Base-by-base conservation (phyloP, 805 yeast genomes). In the Pichia membranifaciens region DNA sequence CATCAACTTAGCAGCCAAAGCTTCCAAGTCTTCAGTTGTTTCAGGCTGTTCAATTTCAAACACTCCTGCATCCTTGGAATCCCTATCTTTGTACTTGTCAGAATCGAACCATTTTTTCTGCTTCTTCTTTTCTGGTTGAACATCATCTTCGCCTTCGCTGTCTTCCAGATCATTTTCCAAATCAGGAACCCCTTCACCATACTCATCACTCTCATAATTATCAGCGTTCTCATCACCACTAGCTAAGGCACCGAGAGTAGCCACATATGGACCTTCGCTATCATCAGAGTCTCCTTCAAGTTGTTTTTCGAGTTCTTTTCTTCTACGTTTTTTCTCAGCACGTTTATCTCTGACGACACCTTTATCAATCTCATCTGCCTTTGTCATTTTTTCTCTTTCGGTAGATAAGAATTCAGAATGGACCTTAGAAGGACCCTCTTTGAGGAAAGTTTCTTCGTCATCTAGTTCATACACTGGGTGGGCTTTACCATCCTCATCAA, bases 401-500 rank as follows among this genome's bases (percentile, higher is more conserved):
- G 76, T 76, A 13, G 54, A 65, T 39, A 93, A 76, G 58, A 80
- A 93, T 51, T 78, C 74, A 36, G 72, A 66, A 67, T 86, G 84
- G 9, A 62, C 67, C 44, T 69, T 70, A 2, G 90, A 89, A 57
- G 79, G 85, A 28, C 81, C 81, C 32, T 70, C 73, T 52, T 76
- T 79, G 52, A 66, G 75, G 76, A 93, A 93, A 50, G 86, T 95
- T 36, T 82, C 93, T 66, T 88, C 97, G 55, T 84, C 87, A 61
- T 87, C 89, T 51, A 93, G 73, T 67, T 91, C 98, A 60, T 93
- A 93, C 5, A 91, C 72, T 9, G 95, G 86, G 65, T 91, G 98
- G 0, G 98, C 84, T 5, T 73, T 74, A 23, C 99, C 99, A 3
- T 91, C 97, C 52, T 93, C 99, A 61, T 93, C 99, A 60, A 91